phyloP scores from a whole-genome alignment of 352 stramenopile genomes.

The Phytophthora ramorum region DNA sequence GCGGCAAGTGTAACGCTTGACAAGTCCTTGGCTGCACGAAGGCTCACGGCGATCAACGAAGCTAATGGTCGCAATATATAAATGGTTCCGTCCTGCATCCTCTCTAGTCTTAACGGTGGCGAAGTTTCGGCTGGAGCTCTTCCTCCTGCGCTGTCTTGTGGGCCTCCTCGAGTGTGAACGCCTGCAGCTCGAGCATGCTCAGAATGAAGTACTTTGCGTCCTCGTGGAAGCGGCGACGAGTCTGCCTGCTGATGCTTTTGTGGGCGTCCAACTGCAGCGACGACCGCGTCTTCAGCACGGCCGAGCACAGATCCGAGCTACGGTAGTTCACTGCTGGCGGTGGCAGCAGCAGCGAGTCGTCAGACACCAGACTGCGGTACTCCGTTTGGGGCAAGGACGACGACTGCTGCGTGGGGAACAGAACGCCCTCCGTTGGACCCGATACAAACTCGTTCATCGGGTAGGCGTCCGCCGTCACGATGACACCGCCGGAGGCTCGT shows the following conservation, averaged over 20 bases:
- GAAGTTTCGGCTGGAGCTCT: constrained; percentile 16
- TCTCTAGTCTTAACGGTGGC: constrained; percentile 20
- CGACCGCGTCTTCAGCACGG: constrained; percentile 21
- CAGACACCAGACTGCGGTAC: constrained; percentile 17
- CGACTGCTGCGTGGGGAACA: constrained; percentile 23
- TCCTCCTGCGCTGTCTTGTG: not conserved
- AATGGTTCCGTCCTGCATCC: constrained; percentile 20
- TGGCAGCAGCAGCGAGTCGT: constrained; percentile 25
- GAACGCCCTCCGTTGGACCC: constrained; percentile 10
- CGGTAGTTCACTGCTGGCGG: constrained; percentile 11
- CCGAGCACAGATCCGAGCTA: constrained; percentile 25
- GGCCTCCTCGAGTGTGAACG: constrained; percentile 18
- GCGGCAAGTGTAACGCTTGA: constrained; percentile 5
- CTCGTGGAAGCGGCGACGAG: constrained; percentile 49
- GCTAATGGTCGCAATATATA: not conserved
- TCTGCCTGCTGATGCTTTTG: constrained; percentile 32
- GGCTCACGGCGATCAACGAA: not conserved
- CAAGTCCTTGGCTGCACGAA: not conserved
- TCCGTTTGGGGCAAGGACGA: constrained; percentile 4
- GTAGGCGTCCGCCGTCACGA: constrained; percentile 56
- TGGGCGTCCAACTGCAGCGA: constrained; percentile 31
- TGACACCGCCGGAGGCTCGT: constrained; percentile 47
- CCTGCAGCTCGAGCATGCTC: constrained; percentile 47
- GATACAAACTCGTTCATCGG: constrained; percentile 75
- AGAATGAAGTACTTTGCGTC: constrained; percentile 58